Base-by-base conservation (phyloP, 106 monocot species). In the Amphibolis antarctica region DNA sequence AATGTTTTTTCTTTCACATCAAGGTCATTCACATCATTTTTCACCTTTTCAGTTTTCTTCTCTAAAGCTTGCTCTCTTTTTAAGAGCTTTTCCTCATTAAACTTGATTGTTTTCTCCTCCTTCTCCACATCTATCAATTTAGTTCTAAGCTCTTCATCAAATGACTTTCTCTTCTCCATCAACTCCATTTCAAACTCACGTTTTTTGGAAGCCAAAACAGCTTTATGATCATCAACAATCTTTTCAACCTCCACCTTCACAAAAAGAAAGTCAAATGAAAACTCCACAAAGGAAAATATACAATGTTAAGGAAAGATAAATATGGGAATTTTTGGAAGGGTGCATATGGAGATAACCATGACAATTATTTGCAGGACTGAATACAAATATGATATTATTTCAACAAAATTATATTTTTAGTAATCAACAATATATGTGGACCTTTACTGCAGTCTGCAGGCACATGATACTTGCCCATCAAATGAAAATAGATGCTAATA, bases 241-340 rank as follows among this genome's bases (percentile, higher is more conserved):
- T 85, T 98, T 70, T 98, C 86, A 9, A 98, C 72, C 68, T 77
- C 96, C 68, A 79, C 76, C 96, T 98, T 28, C 20, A 73, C 12
- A 48, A 10, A 44, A 18, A 25, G 29, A 28, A 69, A 0, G 5
- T 10, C 44, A 44, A 24, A 68, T 36, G 26, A 29, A 11, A 28
- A 57, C 17, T 53, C 44, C 36, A 2, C 36, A 36, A 44, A 42
- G 23, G 22, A 48, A 48, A 12, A 64, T 11, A 14, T n/a, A 15
- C 17, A 5, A 66, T n/a, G 18, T 10, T 17, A 13, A 14, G 48
- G 48, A 50, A 48, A 28, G 24, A 22, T 31, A 21, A 47, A 54
- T 46, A 53, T 63, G 18, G 36, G 55, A 28, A 55, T 69, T 28
- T 17, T 15, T 51, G 4, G 29, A 15, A 14, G 26, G 11, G 10